A percentile compares a stretch with the other conserved stretches of the same genome.
phyloP scores from a whole-genome alignment of 108 stramenopile species.

The Asterionellopsis glacialis region DNA sequence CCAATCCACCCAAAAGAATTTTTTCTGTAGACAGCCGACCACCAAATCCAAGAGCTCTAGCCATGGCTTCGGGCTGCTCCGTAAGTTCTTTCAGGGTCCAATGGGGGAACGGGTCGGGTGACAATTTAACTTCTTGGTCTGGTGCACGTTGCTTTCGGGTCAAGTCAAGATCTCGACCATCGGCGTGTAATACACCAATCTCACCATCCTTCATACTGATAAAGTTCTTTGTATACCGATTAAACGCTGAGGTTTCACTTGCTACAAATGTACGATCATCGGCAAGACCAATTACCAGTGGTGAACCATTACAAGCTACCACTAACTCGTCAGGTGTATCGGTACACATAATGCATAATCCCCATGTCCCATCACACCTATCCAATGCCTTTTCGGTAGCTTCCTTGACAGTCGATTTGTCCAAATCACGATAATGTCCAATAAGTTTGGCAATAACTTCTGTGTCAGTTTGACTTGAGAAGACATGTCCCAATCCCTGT shows the following conservation, averaged over 20 bases:
- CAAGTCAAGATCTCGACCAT: constrained; percentile 88
- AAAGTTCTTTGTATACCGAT: constrained; percentile 96
- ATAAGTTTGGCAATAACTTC: constrained; percentile 98
- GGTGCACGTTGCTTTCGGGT: constrained; percentile 84
- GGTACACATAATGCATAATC: constrained; percentile 64
- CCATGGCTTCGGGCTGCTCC: constrained; percentile 97
- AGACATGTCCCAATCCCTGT: constrained; percentile 73
- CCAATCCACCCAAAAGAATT: constrained; percentile 85
- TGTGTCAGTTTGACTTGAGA: constrained; percentile 95
- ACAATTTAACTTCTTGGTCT: constrained; percentile 89
- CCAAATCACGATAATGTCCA: constrained; percentile 59
- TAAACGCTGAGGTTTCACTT: constrained; percentile 97
- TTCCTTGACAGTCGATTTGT: constrained; percentile 49
- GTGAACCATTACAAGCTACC: constrained; percentile 93
- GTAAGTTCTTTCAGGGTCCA: constrained; percentile 91
- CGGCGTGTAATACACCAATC: constrained; percentile 92
- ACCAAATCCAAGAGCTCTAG: constrained; percentile 88
- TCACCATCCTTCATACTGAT: constrained; percentile 99
- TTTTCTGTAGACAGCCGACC: constrained; percentile 68
- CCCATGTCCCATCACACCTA: constrained; percentile 83
- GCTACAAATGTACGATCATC: constrained; percentile 93
- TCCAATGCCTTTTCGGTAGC: constrained; percentile 85
- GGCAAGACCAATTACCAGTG: constrained; percentile 94
- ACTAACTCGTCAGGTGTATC: constrained; percentile 73
- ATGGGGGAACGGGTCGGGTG: constrained; percentile 92